Evolutionary conservation across 257 asterid species (phyloP), one percentile per base, ranked within the genome.

Genomic region (Fraxinus excelsior): DNA sequence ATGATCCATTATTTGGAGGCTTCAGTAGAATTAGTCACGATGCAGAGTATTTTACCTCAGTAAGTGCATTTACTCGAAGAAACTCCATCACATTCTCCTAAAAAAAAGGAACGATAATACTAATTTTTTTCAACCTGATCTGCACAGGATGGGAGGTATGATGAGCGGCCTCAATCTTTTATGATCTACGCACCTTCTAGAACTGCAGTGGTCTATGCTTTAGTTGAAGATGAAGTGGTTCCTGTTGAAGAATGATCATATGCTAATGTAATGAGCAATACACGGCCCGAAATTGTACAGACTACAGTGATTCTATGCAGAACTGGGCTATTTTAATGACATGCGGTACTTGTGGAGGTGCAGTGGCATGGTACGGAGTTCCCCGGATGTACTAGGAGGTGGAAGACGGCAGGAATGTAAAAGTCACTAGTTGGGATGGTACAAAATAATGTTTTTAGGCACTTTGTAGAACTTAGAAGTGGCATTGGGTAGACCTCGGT

Each of bases 151-250:
- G 90, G 85, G 58, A 53, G 75, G 89, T 90, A 83, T 29, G 97
- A 93, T 75, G 85, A 84, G 23, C 86, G 99, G 64, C 99, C 98
- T 67, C 85, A 89, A 34, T 95, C 99, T 23, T 88, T 95, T 68
- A 62, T 84, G 85, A 84, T 91, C 38, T 95, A 95, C 35, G 91
- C 98, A 70, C 99, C 98, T 65, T 86, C 91, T 69, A 92, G 98
- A 77, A 93, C 99, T 5, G 99, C 94, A 53, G 97, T 87, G 62
- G 97, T 93, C 40, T 95, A 91, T 77, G 97, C 93, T 28, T 87
- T 83, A 72, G 80, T 76, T 67, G 86, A 85, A 73, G 88, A 88
- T 56, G 74, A 70, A 71, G 76, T 46, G 26, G 73, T 70, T 51
- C 67, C 84, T 1, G 38, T 82, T 62, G n/a, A n/a, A n/a, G 85